Evolutionary conservation across 2,329 filamentous ascomycete species (phyloP), one percentile per base, ranked within the genome.

Genomic region (Phoma sp.): DNA sequence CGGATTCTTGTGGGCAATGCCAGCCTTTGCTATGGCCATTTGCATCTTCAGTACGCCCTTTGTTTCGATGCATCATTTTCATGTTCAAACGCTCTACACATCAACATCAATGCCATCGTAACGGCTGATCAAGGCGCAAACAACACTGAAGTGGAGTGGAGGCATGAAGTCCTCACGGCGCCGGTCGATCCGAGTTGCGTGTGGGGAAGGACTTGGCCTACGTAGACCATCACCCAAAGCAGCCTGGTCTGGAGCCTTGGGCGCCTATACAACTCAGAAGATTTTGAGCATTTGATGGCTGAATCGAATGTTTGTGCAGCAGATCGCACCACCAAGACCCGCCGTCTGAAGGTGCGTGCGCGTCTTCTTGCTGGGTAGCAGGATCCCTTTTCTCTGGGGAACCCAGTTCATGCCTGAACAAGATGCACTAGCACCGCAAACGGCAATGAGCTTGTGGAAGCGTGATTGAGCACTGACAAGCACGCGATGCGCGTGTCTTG

Each of bases 201-300:
- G 69, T 69, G 69, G 68, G 66, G 37, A 38, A 58, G 55, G 35
- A 17, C 70, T 73, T 70, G 71, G 69, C 69, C 57, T 37, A 72
- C 71, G 67, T 57, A 61, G 25, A 67, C 61, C 61, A 72, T 67
- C 57, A 57, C 59, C 63, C 32, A 53, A 64, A 60, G 38, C 27
- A 52, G 62, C 44, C 31, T 57, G 44, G 58, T 46, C 57, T 52
- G 22, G 49, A 57, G 36, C 37, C 29, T 55, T 47, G 32, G 60
- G 58, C 57, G 57, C 43, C 25, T 57, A 55, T 36, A 45, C 48
- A 57, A 57, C 53, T 45, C 32, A 49, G 33, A 45, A 45, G 27
- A 50, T 22, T 54, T 60, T 57, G 53, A 59, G 48, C 52, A 66
- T 66, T 45, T 47, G 63, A 60, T 62, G 58, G 51, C 51, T 39